Conservation (phyloP, 768 basidiomycete genomes). For the Phanerodontia chrysosporium region DNA sequence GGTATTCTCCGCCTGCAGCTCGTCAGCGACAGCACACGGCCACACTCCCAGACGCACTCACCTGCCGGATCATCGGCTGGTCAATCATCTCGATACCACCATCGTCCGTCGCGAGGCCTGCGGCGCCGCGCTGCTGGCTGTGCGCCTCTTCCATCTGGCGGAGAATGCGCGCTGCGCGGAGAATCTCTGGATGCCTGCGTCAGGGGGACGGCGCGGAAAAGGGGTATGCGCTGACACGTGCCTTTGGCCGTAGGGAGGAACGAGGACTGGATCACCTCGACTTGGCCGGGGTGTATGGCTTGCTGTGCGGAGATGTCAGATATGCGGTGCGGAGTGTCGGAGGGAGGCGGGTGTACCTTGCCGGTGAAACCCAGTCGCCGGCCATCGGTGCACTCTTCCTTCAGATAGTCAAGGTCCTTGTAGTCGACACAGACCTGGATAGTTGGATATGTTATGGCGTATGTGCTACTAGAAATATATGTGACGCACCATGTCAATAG, state of each 20-base stretch:
- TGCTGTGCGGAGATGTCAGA: conserved; percentile 46
- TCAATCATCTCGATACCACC: conserved; percentile 80
- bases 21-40: neutral
- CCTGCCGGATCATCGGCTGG: conserved; percentile 87
- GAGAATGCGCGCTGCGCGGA: conserved; percentile 71
- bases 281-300: conserved; percentile 90
- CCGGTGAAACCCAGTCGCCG: conserved; percentile 85
- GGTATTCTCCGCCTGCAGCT: conserved; percentile 44
- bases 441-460: conserved; percentile 2
- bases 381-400: conserved; percentile 77
- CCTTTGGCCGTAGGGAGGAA: conserved; percentile 76
- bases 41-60: conserved; percentile 21
- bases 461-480: neutral
- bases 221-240: conserved; percentile 22
- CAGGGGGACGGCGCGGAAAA: neutral
- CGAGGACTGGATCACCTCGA: conserved; percentile 68
- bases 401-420: conserved; percentile 61
- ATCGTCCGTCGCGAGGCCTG: conserved; percentile 59
- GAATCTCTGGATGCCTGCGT: conserved; percentile 50
- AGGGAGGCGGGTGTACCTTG: conserved; percentile 48
- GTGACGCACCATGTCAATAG: conserved; percentile 92
- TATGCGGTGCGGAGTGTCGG: neutral
- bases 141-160: conserved; percentile 60
- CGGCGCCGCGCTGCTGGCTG: conserved; percentile 52
- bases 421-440: conserved; percentile 86